Evolutionary conservation across 768 basidiomycete species (phyloP), one percentile per base, ranked within the genome.

Genomic region (Psilocybe cyanescens): DNA sequence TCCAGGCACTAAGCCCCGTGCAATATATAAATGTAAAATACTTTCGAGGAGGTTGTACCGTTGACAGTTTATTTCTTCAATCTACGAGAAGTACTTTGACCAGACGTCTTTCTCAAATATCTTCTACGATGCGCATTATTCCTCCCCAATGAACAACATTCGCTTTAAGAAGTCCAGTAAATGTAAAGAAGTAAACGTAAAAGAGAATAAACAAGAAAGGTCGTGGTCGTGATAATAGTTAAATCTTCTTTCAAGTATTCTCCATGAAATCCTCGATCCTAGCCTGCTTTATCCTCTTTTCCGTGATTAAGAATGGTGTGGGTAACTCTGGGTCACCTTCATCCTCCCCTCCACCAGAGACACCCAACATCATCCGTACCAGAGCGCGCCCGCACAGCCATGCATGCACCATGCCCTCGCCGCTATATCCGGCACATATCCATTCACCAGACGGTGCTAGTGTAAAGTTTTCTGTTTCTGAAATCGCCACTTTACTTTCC

Each of bases 371-470:
- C 88, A 89, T 67, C 45, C 59, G 61, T 8, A 58, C 66, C 24
- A 67, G 39, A 19, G 66, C 66, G 5, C 55, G 55, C 17, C 66
- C 66, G 39, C 66, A 50, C 41, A 67, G 45, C 66, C 66, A 67
- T 29, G 66, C 66, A 58, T 67, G 66, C 1, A 67, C 66, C 66
- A 67, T 67, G 7, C 90, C 90, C 64, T 92, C 90, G 0, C 90
- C 90, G 0, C 82, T 79, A 68, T 87, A 91, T 3, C 88, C 90
- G 11, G 86, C 89, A 14, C 85, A 77, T 14, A 91, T 79, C 90
- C 90, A 91, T 70, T 91, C 90, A 16, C 88, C 89, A 0, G 86
- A 72, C 19, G 67, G 58, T 1, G 78, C 75, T 8, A 75, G 60
- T 19, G 49, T 39, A 2, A 35, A 53, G 17, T 33, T 57, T 16